A percentile compares a stretch with the other conserved stretches of the same genome.
These are phyloP conservation scores for Aspergillus novoparasiticus DNA, from an alignment of 2,329 filamentous ascomycete species.

Conservation along the genomic window DNA sequence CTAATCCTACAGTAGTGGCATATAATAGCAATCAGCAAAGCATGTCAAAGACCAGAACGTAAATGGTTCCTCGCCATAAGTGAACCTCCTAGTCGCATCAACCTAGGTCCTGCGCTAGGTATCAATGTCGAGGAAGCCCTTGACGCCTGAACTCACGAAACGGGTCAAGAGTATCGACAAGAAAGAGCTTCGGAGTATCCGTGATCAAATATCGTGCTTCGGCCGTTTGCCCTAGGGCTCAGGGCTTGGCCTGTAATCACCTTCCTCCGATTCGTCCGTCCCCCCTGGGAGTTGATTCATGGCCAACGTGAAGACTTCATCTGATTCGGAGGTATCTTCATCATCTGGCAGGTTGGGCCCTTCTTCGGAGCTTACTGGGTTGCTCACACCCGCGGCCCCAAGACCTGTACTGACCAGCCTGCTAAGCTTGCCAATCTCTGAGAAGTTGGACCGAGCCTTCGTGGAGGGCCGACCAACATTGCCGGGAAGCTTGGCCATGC, in stretches of 20 bases:
- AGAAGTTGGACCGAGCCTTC: slow-evolving; percentile 29
- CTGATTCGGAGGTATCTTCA: slow-evolving; percentile 10
- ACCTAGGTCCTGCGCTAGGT: background rate
- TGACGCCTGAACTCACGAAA: background rate
- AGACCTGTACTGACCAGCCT: slow-evolving; percentile 43
- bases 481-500: slow-evolving; percentile 32
- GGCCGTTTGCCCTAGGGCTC: slow-evolving; percentile 19
- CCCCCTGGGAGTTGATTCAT: slow-evolving; percentile 26
- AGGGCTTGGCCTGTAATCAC: slow-evolving; percentile 26
- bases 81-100: background rate
- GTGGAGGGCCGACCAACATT: slow-evolving; percentile 29
- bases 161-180: background rate
- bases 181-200: background rate
- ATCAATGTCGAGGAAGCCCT: background rate
- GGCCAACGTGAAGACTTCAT: slow-evolving; percentile 20
- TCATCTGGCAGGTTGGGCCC: slow-evolving; percentile 10
- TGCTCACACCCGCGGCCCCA: slow-evolving; percentile 29
- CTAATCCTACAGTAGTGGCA: background rate
- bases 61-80: background rate
- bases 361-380: slow-evolving; percentile 27
- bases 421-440: slow-evolving; percentile 39
- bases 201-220: slow-evolving; percentile 4
- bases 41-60: too few relatives aligned
- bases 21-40: background rate
- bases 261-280: slow-evolving; percentile 30